phyloP scores from a whole-genome alignment of 257 asterid genomes.

The Fraxinus excelsior region DNA sequence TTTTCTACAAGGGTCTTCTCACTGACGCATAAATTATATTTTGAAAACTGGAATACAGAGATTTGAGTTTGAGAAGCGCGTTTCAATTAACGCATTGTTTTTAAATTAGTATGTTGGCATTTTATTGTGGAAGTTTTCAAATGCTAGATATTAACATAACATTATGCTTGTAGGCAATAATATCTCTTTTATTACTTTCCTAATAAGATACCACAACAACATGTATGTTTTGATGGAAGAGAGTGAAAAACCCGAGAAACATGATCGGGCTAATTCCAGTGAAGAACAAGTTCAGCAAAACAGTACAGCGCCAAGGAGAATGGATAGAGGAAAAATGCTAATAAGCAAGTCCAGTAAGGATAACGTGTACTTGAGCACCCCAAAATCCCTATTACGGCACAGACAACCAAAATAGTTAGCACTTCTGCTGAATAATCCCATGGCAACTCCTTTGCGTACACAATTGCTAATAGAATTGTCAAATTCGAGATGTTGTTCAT shows the following conservation, averaged over 20 bases:
- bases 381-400: conserved; percentile 41
- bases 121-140: too few species aligned
- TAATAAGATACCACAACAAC: not conserved
- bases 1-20: too few species aligned
- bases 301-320: conserved; percentile 40
- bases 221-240: not conserved
- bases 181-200: not conserved
- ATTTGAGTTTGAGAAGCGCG: not conserved
- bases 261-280: conserved; percentile 33
- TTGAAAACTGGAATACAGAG: too few species aligned
- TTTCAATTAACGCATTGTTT: too few species aligned
- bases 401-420: conserved; percentile 44
- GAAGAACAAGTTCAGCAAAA: conserved; percentile 34
- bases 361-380: conserved; percentile 43
- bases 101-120: too few species aligned
- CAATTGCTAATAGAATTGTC: conserved; percentile 45
- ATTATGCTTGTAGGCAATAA: too few species aligned
- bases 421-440: conserved; percentile 73
- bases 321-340: conserved; percentile 57
- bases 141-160: too few species aligned
- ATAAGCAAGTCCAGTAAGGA: conserved; percentile 54
- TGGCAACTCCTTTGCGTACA: conserved; percentile 53
- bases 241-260: not conserved
- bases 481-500: conserved; percentile 67
- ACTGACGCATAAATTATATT: not conserved